These are phyloP conservation scores for Pestalotiopsis sp. DNA, from an alignment of 2,329 filamentous ascomycete genomes.

Conservation along the genomic window DNA sequence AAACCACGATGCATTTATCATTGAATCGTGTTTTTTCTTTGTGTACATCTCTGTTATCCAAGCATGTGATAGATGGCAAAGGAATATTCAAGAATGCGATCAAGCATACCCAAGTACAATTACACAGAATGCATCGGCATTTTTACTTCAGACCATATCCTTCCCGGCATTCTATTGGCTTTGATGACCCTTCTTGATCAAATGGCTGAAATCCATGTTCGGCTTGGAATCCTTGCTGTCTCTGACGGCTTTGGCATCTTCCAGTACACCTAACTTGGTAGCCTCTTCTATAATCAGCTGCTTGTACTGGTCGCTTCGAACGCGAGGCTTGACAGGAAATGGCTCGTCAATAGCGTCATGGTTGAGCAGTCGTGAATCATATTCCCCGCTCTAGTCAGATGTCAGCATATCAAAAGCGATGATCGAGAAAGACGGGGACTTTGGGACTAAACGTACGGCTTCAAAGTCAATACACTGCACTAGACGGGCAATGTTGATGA, in stretches of 20 bases:
- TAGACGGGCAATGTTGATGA: slow-evolving; percentile 2
- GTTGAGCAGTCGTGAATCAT: background rate
- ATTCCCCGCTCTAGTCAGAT: background rate
- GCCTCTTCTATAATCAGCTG: background rate
- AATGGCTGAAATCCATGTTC: background rate
- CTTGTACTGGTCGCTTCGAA: background rate
- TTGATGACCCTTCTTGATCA: background rate
- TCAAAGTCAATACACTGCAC: slow-evolving; percentile 4
- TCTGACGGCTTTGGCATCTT: slow-evolving; percentile 1
- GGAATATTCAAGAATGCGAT: too few species aligned
- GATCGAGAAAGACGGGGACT: too few species aligned
- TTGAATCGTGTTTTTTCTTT: too few species aligned
- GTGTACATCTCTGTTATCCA: too few species aligned
- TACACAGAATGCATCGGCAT: too few species aligned
- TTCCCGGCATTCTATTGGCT: background rate
- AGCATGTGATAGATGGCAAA: too few species aligned
- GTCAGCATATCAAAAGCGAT: background rate
- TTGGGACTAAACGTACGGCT: background rate
- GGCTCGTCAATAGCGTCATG: background rate
- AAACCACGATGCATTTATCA: too few species aligned
- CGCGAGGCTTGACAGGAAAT: background rate
- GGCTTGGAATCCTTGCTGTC: background rate
- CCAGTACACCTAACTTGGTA: background rate
- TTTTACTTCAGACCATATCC: too few species aligned
- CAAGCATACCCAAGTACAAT: background rate